Evolutionary conservation across 2,329 filamentous ascomycete species (phyloP).

Genomic region (Didymella glomerata): DNA sequence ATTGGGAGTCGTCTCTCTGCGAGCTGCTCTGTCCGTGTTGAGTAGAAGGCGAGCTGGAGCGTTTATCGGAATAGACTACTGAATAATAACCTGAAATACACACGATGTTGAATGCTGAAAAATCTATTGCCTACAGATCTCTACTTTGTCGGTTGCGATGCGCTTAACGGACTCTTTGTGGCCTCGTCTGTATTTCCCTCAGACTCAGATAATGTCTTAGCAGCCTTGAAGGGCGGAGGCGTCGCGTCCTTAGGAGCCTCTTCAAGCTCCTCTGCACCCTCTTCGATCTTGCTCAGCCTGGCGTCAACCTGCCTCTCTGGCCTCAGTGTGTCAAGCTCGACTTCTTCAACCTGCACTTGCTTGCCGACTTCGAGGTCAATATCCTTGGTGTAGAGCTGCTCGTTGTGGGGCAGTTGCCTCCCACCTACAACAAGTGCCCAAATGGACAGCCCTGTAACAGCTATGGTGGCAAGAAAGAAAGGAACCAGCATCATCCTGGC

Average conservation of each 20-base stretch:
- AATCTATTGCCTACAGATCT: background rate
- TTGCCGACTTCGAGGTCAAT: constrained; percentile 39
- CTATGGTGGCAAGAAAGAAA: constrained; percentile 36
- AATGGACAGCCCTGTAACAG: constrained; percentile 31
- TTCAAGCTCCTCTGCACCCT: constrained; percentile 12
- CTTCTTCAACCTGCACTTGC: constrained; percentile 10
- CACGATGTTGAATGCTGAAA: background rate
- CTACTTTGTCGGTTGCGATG: background rate
- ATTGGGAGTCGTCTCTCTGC: no score
- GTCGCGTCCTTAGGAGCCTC: background rate
- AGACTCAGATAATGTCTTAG: background rate
- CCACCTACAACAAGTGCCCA: constrained; percentile 36
- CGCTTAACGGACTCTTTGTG: background rate
- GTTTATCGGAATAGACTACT: no score
- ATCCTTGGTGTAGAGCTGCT: constrained; percentile 41
- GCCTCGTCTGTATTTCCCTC: background rate
- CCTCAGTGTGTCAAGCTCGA: constrained; percentile 13
- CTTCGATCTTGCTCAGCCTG: constrained; percentile 21
- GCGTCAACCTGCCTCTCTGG: constrained; percentile 8
- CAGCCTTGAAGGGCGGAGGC: background rate
- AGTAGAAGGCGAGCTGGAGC: no score
- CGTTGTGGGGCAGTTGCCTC: constrained; percentile 29
- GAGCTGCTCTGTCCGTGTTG: no score
- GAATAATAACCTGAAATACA: background rate
- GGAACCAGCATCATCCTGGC: constrained; percentile 43